Percentiles rank a stretch among this genome's conserved stretches.
Evolutionary conservation across 2,329 filamentous ascomycete species (phyloP).

Genomic region (Colletotrichum orbiculare): DNA sequence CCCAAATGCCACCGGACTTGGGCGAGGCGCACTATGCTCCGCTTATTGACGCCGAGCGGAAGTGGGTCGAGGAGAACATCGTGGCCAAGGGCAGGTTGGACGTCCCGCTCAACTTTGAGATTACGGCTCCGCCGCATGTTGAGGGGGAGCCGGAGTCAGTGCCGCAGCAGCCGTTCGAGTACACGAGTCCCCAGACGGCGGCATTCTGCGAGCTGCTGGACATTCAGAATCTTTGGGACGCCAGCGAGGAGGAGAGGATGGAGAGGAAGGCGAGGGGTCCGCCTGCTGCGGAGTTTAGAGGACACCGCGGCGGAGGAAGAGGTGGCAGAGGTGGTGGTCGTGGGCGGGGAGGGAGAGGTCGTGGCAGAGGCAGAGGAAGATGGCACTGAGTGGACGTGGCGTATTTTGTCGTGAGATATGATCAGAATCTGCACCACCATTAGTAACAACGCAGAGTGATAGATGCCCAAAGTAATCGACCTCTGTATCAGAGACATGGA

Average conservation of each 20-base stretch:
- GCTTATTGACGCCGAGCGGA: conserved; percentile 74
- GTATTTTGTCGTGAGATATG: background rate
- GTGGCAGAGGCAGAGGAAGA: conserved; percentile 43
- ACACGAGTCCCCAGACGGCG: conserved; percentile 88
- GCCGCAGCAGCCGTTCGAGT: conserved; percentile 77
- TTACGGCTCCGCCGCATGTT: conserved; percentile 80
- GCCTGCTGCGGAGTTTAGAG: conserved; percentile 48
- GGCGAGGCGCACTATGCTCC: conserved; percentile 76
- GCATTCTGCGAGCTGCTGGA: conserved; percentile 82
- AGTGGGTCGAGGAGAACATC: conserved; percentile 86
- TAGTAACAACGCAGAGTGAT: too few species aligned
- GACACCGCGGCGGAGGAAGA: conserved; percentile 46
- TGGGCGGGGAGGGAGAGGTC: conserved; percentile 49
- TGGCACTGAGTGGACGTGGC: conserved; percentile 6
- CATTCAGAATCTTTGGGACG: conserved; percentile 80
- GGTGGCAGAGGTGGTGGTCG: conserved; percentile 52
- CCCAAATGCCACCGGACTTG: conserved; percentile 66
- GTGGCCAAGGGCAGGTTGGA: conserved; percentile 69
- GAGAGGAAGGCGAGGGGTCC: conserved; percentile 70
- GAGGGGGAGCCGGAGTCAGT: conserved; percentile 66
- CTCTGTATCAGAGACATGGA: too few species aligned
- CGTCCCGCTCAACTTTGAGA: conserved; percentile 81
- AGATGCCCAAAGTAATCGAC: too few species aligned
- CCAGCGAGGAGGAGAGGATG: conserved; percentile 76
- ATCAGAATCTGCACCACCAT: too few species aligned